These are phyloP conservation scores for Kluyveromyces siamensis DNA, from an alignment of 805 yeast species.

Conservation along the genomic window DNA sequence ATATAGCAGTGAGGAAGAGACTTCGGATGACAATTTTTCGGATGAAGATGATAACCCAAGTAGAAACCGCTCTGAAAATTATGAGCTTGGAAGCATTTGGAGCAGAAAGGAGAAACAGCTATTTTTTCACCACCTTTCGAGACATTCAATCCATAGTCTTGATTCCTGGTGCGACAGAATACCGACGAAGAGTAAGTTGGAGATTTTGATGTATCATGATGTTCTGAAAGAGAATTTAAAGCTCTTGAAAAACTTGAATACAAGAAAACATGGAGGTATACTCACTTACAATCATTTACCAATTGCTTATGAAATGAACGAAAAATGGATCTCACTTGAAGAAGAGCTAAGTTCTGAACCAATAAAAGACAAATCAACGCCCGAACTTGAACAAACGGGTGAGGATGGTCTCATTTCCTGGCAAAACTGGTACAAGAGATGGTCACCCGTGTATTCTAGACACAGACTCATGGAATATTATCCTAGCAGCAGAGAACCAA, in stretches of 20 bases:
- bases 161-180: constrained; percentile 21
- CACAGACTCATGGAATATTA: constrained; percentile 12
- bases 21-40: constrained; percentile 9
- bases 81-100: constrained; percentile 21
- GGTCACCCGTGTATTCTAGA: constrained; percentile 20
- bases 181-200: constrained; percentile 20
- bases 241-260: constrained; percentile 8
- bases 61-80: background rate
- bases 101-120: constrained; percentile 19
- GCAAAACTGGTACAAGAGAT: constrained; percentile 21
- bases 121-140: constrained; percentile 21
- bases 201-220: constrained; percentile 19
- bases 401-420: constrained; percentile 8
- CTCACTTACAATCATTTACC: constrained; percentile 18
- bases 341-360: constrained; percentile 15
- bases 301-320: constrained; percentile 28
- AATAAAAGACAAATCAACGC: background rate
- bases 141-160: constrained; percentile 25
- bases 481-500: constrained; percentile 9
- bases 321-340: constrained; percentile 18
- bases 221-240: constrained; percentile 15
- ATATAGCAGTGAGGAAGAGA: constrained; percentile 1
- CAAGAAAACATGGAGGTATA: constrained; percentile 13
- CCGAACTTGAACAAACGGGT: background rate
- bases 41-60: constrained; percentile 1